Conservation (phyloP, 2,329 filamentous ascomycete genomes). For the Penicillium sumatraense region DNA sequence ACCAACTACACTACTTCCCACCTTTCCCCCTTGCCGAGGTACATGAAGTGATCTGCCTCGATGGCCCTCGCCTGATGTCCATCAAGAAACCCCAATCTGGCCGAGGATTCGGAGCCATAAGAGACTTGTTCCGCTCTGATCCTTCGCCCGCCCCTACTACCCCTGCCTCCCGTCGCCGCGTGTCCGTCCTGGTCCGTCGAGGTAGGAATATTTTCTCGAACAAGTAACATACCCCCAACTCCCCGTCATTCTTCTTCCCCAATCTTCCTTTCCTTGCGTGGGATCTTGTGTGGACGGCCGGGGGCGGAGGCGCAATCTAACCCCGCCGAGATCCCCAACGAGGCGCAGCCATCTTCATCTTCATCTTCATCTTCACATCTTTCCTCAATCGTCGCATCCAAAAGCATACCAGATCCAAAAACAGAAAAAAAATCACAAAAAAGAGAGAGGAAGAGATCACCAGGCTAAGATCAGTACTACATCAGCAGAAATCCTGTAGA, state of each 20-base stretch:
- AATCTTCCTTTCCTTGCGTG: background rate
- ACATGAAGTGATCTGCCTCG: slow-evolving; percentile 30
- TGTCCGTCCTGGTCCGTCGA: slow-evolving; percentile 40
- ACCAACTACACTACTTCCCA: background rate
- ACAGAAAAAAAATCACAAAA: slow-evolving; percentile 7
- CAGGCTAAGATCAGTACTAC: slow-evolving; percentile 14
- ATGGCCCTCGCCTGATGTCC: slow-evolving; percentile 41
- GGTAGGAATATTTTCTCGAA: slow-evolving; percentile 38
- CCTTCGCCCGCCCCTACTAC: slow-evolving; percentile 30
- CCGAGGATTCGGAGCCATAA: slow-evolving; percentile 37
- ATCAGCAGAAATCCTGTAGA: slow-evolving; percentile 26
- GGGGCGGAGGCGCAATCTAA: slow-evolving; percentile 12
- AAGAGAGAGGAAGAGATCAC: slow-evolving; percentile 13
- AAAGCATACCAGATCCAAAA: too few relatives aligned
- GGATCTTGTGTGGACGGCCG: background rate
- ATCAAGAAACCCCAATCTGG: slow-evolving; percentile 38
- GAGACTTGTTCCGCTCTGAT: slow-evolving; percentile 38
- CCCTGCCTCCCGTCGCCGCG: slow-evolving; percentile 34
- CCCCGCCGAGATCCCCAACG: slow-evolving; percentile 17
- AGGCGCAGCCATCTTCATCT: slow-evolving; percentile 2
- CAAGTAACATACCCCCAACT: slow-evolving; percentile 31
- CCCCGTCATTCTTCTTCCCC: slow-evolving; percentile 7
- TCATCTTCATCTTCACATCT: background rate
- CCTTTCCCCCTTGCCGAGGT: background rate
- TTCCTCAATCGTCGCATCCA: background rate